Percentiles rank a stretch among this genome's conserved stretches.
Evolutionary conservation across 2,329 filamentous ascomycete species (phyloP).

Genomic region (Ceratocystis huliohia): DNA sequence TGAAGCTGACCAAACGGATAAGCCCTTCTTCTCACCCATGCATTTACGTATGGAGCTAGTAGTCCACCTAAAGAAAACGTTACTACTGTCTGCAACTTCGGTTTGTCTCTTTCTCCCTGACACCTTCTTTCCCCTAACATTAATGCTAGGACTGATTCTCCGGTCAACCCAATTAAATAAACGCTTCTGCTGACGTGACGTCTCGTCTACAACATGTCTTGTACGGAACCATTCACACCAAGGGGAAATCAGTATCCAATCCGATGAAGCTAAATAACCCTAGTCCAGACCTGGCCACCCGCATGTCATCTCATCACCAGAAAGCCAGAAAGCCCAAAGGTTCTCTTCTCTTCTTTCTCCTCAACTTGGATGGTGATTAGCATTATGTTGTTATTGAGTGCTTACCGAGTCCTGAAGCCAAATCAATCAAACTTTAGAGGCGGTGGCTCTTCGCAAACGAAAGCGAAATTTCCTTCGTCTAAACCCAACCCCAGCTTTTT

Average conservation of each 20-base stretch:
- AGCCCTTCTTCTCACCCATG: neutral
- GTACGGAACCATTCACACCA: neutral
- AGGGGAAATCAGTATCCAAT: neutral
- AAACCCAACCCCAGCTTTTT: slow-evolving; percentile 5
- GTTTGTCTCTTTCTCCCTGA: neutral
- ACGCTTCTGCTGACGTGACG: neutral
- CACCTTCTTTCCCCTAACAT: neutral
- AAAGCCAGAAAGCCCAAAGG: neutral
- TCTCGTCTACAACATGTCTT: neutral
- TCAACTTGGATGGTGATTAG: neutral
- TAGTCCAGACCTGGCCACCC: neutral
- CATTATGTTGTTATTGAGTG: neutral
- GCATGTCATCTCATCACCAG: neutral
- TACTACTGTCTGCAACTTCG: neutral
- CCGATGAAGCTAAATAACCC: neutral
- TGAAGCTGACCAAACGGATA: neutral
- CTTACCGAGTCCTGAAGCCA: neutral
- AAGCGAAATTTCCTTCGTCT: slow-evolving; percentile 5
- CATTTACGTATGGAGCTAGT: neutral
- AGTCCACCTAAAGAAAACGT: neutral
- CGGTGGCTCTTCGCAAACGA: slow-evolving; percentile 6
- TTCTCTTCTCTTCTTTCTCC: neutral
- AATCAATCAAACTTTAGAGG: slow-evolving; percentile 6
- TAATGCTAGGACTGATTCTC: neutral
- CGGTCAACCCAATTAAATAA: neutral